These are phyloP conservation scores for Lachnum nothofagi DNA, from an alignment of 2,329 filamentous ascomycete genomes.

Conservation along the genomic window DNA sequence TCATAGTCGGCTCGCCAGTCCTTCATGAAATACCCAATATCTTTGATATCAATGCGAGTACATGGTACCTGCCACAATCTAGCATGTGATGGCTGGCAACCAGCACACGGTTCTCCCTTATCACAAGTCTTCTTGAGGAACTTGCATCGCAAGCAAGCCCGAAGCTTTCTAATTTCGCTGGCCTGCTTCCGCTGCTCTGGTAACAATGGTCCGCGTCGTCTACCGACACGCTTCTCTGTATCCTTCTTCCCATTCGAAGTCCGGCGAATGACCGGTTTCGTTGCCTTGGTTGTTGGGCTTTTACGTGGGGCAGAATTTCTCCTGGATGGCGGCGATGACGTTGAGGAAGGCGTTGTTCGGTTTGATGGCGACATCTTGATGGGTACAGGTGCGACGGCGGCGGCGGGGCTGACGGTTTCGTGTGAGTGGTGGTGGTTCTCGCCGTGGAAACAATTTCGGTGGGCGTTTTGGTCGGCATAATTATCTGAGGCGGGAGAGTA, in stretches of 20 bases:
- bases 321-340: conserved; percentile 59
- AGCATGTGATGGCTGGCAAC: conserved; percentile 92
- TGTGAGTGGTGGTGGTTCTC: conserved; percentile 45
- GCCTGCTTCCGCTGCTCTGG: conserved; percentile 95
- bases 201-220: conserved; percentile 80
- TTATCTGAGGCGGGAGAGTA: conserved; percentile 80
- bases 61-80: conserved; percentile 96
- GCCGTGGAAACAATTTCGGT: conserved; percentile 58
- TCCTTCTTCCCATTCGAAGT: conserved; percentile 72
- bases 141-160: conserved; percentile 92
- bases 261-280: conserved; percentile 80
- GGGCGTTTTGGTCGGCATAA: conserved; percentile 54
- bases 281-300: conserved; percentile 58
- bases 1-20: conserved; percentile 98
- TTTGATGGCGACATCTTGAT: conserved; percentile 59
- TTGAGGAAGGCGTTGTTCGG: conserved; percentile 57
- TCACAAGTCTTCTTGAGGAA: conserved; percentile 99
- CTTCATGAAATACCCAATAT: conserved; percentile 98
- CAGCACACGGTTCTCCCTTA: conserved; percentile 91
- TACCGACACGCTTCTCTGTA: conserved; percentile 86
- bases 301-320: conserved; percentile 69
- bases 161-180: conserved; percentile 90
- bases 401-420: conserved; percentile 61
- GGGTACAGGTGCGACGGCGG: conserved; percentile 62
- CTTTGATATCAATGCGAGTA: conserved; percentile 97